These are phyloP conservation scores for Phragmites australis DNA, from an alignment of 176 grass and related monocot genomes.

Conservation along the genomic window DNA sequence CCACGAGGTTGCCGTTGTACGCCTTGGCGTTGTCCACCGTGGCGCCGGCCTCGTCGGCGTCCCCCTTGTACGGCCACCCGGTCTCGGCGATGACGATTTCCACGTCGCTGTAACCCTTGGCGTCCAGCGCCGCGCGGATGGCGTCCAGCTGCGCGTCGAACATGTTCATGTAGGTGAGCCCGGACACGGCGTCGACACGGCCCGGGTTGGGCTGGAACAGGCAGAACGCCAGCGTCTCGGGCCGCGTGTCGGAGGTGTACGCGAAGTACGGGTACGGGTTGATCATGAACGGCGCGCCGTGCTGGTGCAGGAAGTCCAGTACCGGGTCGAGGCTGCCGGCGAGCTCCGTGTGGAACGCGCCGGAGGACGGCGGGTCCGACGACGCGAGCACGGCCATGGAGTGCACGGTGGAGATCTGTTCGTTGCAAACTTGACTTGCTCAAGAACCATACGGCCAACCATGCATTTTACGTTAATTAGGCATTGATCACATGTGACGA, in stretches of 20 bases:
- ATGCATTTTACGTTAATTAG: background rate
- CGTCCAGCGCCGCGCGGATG: conserved; percentile 69
- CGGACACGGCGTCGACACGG: conserved; percentile 68
- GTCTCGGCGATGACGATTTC: conserved; percentile 96
- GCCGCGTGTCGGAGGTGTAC: conserved; percentile 73
- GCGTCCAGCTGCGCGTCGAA: conserved; percentile 99
- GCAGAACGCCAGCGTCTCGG: conserved; percentile 94
- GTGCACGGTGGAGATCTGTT: conserved; percentile 81
- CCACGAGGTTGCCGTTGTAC: conserved; percentile 83
- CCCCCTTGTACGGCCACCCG: conserved; percentile 93
- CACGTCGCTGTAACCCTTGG: conserved; percentile 59
- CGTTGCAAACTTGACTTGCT: background rate
- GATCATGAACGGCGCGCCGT: conserved; percentile 87
- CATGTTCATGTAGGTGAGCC: conserved; percentile 93
- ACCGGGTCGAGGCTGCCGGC: conserved; percentile 59
- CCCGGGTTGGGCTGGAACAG: conserved; percentile 90
- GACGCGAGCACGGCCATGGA: conserved; percentile 81
- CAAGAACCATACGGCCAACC: background rate
- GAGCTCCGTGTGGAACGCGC: conserved; percentile 64
- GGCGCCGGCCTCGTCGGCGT: conserved; percentile 66
- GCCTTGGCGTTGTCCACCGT: conserved; percentile 80
- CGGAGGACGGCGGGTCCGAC: conserved; percentile 89
- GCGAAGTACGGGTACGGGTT: conserved; percentile 98
- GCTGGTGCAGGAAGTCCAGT: conserved; percentile 80
- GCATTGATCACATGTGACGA: background rate